Base-by-base conservation (phyloP, 345 rosid species). In the Citrus medica region DNA sequence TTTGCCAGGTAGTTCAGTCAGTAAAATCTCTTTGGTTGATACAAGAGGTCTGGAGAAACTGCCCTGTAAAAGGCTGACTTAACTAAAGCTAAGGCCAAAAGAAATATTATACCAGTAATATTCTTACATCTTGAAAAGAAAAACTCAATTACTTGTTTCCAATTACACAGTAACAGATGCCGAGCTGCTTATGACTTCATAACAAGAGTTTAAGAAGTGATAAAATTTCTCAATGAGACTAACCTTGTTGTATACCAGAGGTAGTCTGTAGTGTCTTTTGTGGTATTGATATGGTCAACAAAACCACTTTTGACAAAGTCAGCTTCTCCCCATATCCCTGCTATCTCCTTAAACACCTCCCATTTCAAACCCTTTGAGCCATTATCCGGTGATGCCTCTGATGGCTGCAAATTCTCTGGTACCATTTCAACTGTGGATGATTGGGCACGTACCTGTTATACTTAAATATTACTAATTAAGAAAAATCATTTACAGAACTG, bases 171-270 rank as follows among this genome's bases (percentile, higher is more conserved):
- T 3, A 53, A 17, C 2, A 53, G 58, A 53, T 19, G 7, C 22
- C 5, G 2, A 19, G 58, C 58, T 53, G 58, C 58, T 53, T 16
- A 53, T 0, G 48, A 46, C 14, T 13, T 53, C 58, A 53, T 53
- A 51, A 53, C 58, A 19, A 0, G 58, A 16, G 4, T 53, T 53
- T 53, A 53, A 51, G 22, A 16, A 14, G 58, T 16, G 22, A 17
- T 53, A 53, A 17, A 53, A 53, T 17, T 8, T 65, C 38, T 7
- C n/a, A 66, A 22, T 37, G 22, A 61, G 55, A 88, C 89, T 74
- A 80, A 96, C 99, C 98, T 96, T 84, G 92, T 90, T 56, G 95
- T 94, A 82, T 91, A 90, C 99, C 99, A 96, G 71, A 96, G 97
- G 86, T 96, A 96, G 85, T 94, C 99, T 24, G 97, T 90, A 32